Percentiles rank a stretch among this genome's conserved stretches.
Conservation (phyloP, 345 rosid species). For the Citrus maxima region DNA sequence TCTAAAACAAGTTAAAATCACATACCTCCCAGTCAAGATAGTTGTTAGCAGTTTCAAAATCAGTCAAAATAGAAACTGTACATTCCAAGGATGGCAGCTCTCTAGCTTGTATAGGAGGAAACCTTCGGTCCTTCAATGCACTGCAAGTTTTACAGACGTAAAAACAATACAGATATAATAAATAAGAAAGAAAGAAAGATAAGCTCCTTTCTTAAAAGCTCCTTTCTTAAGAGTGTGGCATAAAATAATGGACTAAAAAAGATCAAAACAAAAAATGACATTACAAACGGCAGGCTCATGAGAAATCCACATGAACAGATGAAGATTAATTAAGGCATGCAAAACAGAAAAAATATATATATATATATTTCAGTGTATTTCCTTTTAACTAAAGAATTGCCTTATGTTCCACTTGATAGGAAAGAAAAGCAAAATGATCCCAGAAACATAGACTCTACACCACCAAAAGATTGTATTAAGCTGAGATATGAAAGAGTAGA, state of each 20-base stretch:
- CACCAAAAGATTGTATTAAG: not conserved
- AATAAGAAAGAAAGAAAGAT: not conserved
- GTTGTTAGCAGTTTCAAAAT: conserved; percentile 74
- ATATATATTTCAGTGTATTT: not conserved
- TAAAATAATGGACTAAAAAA: not conserved
- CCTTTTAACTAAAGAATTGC: not conserved
- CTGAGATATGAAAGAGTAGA: not conserved
- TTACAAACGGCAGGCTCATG: not conserved
- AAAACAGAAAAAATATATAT: not conserved
- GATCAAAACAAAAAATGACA: not conserved
- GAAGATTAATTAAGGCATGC: not conserved
- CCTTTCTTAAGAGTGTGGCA: not conserved
- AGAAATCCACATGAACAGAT: not conserved
- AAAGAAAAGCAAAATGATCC: not conserved
- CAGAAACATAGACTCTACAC: not conserved
- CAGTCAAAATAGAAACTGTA: conserved; percentile 80
- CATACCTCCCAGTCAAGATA: conserved; percentile 98
- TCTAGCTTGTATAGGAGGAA: conserved; percentile 87
- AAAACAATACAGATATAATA: not conserved
- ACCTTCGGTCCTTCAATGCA: conserved; percentile 96
- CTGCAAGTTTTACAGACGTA: conserved; percentile 34
- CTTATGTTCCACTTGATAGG: not conserved
- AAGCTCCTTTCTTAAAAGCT: not conserved
- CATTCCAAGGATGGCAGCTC: conserved; percentile 91
- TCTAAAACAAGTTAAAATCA: conserved; percentile 11